Evolutionary conservation across 2,329 filamentous ascomycete genomes (phyloP), one percentile per base, ranked within the genome.

Genomic region (Aspergillus pseudonomiae): DNA sequence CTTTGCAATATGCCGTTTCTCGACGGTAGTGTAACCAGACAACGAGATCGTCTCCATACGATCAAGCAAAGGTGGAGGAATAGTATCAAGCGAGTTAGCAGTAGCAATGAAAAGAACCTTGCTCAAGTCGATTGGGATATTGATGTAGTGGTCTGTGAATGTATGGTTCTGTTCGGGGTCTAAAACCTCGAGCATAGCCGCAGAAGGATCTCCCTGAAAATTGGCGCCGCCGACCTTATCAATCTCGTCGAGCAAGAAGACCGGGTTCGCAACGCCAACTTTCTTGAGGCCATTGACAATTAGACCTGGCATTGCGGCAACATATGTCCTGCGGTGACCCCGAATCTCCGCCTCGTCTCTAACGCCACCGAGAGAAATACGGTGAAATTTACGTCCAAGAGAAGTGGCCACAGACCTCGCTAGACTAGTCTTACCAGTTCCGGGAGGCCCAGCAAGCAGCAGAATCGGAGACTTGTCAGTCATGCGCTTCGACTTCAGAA

Each of bases 101-200:
- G 95, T 99, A 7, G 95, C 95, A 72, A 99, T 97, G 81, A 99
- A 99, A 12, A 99, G 85, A 26, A 99, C 92, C 79, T 96, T 97
- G 81, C 93, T 96, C 24, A 99, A 85, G 75, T 99, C 95, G 68
- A 98, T 92, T 0, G 95, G 94, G 66, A 97, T 93, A 73, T 94
- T 94, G 76, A 99, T 88, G 77, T 98, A 99, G 80, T 99, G 95
- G 75, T 99, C 95, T 34, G 89, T 92, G 80, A 99, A 99, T 11
- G 88, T 91, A 78, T 96, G 87, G 75, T 99, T 99, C 80, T 99
- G 95, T 78, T 99, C 95, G 0, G 95, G 95, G 74, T 99, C 95
- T 53, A 99, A 84, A 12, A 99, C 95, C 78, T 99, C 95, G 16
- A 99, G 88, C 94, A 99, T 97, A 10, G 95, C 95, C 26, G 95